Evolutionary conservation across 129 eudicot species (phyloP), one percentile per base, ranked within the genome.

Genomic region (Arctium minus): DNA sequence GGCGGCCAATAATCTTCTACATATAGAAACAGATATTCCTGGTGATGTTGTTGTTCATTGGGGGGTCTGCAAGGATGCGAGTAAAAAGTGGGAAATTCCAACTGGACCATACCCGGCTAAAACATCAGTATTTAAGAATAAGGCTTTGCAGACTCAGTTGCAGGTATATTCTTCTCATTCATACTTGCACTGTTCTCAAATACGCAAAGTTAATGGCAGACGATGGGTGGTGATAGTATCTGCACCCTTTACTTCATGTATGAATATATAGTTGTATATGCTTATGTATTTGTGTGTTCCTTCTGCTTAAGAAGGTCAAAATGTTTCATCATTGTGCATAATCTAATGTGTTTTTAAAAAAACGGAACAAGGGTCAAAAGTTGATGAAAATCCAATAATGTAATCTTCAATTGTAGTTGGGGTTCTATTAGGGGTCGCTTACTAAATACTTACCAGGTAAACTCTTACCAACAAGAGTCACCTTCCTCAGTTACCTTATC

Each of bases 31-130:
- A 65, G 96, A 96, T 90, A 70, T 96, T 73, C 92, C 92, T 50
- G 98, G 92, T 79, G 93, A 93, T 82, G 92, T 96, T 80, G 81
- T 93, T 82, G 90, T 90, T 78, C 99, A 96, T 89, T 96, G 99
- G 99, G 99, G 99, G 84, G 85, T 96, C 48, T 96, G 93, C 86
- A 91, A 83, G 53, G 91, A 88, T 75, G 90, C 88, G 35, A 80
- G 81, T 86, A 87, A 79, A 79, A 88, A 48, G 1, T 96, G 99
- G 99, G 97, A 93, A 91, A 85, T 93, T 75, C 98, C 99, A 62
- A 84, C 87, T 18, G 91, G 76, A 76, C 92, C 98, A 5, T 87
- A 88, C 89, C 98, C 94, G 22, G 85, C 80, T 68, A 84, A 92
- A 72, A 93, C 99, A 82, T 48, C 78, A 62, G 72, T 56, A 12